Conservation (phyloP, 257 asterid genomes). For the Orobanche coerulescens region DNA sequence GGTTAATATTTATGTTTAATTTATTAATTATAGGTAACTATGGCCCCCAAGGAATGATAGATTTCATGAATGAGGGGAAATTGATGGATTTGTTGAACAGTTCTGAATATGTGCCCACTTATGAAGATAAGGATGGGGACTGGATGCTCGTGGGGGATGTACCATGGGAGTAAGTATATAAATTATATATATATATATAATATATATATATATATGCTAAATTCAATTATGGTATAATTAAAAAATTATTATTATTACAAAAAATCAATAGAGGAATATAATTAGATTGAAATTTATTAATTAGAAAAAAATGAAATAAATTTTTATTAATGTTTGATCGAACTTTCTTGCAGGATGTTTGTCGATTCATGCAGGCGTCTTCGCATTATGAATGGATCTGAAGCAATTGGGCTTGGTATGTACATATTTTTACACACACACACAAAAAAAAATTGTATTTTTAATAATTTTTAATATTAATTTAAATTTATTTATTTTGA, state of each 20-base stretch:
- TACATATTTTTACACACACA: not conserved
- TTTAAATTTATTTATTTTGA: not conserved
- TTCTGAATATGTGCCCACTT: conserved; percentile 77
- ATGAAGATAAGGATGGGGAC: conserved; percentile 91
- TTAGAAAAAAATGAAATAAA: not conserved
- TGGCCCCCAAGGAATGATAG: conserved; percentile 50
- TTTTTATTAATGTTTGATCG: not conserved
- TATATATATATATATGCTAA: no score
- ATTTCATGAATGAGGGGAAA: conserved; percentile 57
- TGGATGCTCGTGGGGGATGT: conserved; percentile 99
- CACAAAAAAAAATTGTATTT: not conserved
- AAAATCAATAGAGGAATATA: no score
- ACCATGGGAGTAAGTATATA: conserved; percentile 85
- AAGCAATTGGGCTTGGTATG: conserved; percentile 57
- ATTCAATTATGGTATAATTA: no score
- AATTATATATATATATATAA: no score
- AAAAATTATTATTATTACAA: no score
- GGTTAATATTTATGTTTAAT: not conserved
- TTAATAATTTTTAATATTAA: no score
- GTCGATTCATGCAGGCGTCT: conserved; percentile 54
- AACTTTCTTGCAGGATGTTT: conserved; percentile 38
- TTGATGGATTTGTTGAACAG: conserved; percentile 69
- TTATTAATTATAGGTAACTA: conserved; percentile 28
- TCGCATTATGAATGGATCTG: conserved; percentile 57
- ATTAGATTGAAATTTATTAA: no score